Percentiles rank a stretch among this genome's conserved stretches.
phyloP scores from a whole-genome alignment of 345 rosid genomes.

The Combretum micranthum region DNA sequence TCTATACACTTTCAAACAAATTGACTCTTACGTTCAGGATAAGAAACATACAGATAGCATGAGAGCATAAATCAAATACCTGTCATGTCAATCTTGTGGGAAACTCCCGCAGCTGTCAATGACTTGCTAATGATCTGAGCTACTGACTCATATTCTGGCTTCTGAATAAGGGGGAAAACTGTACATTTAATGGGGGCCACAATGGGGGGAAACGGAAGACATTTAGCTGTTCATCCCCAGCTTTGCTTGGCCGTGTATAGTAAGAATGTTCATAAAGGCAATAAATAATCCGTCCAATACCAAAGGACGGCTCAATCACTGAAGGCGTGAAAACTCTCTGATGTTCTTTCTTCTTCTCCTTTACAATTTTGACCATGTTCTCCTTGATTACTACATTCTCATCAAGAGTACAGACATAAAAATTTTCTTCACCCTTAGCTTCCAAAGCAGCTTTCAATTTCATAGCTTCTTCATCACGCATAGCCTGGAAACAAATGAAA shows the following conservation, averaged over 20 bases:
- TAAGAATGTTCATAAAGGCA: slow-evolving; percentile 90
- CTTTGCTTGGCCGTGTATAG: slow-evolving; percentile 79
- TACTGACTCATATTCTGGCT: slow-evolving; percentile 70
- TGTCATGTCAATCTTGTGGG: slow-evolving; percentile 86
- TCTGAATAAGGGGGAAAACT: slow-evolving; percentile 89
- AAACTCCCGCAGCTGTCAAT: slow-evolving; percentile 69
- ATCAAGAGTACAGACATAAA: slow-evolving; percentile 61
- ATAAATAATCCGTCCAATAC: slow-evolving; percentile 88
- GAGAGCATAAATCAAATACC: slow-evolving; percentile 27
- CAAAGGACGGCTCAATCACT: slow-evolving; percentile 92
- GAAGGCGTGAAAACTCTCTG: slow-evolving; percentile 89
- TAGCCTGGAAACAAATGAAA: slow-evolving; percentile 39
- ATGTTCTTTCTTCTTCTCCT: slow-evolving; percentile 83
- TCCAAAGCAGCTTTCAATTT: slow-evolving; percentile 73
- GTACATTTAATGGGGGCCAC: slow-evolving; percentile 94
- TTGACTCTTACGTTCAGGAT: neutral
- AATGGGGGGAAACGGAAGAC: slow-evolving; percentile 85
- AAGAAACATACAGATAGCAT: neutral
- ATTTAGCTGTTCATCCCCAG: slow-evolving; percentile 80
- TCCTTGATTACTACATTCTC: slow-evolving; percentile 59
- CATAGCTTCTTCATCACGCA: slow-evolving; percentile 87
- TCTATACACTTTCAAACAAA: too few species aligned
- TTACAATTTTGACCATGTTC: slow-evolving; percentile 84
- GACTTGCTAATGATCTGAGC: slow-evolving; percentile 64
- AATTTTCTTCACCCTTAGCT: slow-evolving; percentile 80